phyloP scores from a whole-genome alignment of 495 filamentous ascomycete species.

The Hypoxylon cercidicola region DNA sequence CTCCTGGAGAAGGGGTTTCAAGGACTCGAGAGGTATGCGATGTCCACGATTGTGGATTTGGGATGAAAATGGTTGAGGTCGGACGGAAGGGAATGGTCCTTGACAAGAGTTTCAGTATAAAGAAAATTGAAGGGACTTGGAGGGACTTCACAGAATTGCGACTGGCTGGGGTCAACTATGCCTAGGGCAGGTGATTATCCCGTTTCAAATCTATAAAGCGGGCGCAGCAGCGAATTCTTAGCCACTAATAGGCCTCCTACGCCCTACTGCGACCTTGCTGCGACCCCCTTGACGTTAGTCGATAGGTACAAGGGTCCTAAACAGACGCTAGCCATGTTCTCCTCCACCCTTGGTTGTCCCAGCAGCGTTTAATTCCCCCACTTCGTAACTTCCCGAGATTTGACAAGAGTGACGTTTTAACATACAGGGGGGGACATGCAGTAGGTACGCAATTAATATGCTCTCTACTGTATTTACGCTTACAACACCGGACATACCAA shows the following conservation, averaged over 20 bases:
- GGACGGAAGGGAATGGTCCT: constrained; percentile 14
- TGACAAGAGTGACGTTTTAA: constrained; percentile 26
- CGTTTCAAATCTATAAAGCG: constrained; percentile 41
- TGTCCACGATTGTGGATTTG: constrained; percentile 2
- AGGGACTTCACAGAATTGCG: constrained; percentile 16
- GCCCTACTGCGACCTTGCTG: constrained; percentile 2
- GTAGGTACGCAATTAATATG: not conserved
- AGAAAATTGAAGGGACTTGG: constrained; percentile 34
- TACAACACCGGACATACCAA: not conserved
- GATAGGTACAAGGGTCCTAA: constrained; percentile 21
- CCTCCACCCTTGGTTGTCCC: constrained; percentile 24
- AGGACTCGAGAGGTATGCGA: constrained; percentile 1
- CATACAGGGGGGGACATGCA: not conserved
- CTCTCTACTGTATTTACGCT: not conserved
- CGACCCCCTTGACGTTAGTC: not conserved
- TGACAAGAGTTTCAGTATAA: constrained; percentile 30
- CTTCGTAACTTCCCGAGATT: constrained; percentile 6
- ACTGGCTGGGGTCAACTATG: constrained; percentile 13
- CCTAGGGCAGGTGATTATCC: constrained; percentile 33
- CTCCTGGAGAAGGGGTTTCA: constrained; percentile 2
- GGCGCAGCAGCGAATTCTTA: constrained; percentile 37
- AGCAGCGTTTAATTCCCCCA: constrained; percentile 26
- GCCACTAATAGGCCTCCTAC: constrained; percentile 16
- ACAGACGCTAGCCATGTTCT: constrained; percentile 36
- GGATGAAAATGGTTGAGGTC: constrained; percentile 12